Conservation (phyloP, 495 filamentous ascomycete species). For the Aspergillus asperescens region DNA sequence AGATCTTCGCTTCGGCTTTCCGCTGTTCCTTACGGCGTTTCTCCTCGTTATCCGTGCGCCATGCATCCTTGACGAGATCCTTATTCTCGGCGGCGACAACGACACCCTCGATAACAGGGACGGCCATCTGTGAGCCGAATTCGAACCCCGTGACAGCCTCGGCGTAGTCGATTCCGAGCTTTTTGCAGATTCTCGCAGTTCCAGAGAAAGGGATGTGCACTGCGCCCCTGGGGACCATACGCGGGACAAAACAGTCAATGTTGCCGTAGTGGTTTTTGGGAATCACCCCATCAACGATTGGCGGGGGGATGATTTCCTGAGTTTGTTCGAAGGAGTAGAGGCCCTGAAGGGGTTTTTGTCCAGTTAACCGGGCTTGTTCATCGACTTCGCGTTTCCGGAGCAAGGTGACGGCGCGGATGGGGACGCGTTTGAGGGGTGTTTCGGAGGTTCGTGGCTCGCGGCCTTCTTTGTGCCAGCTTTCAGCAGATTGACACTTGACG, state of each 20-base stretch:
- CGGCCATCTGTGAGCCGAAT: conserved; percentile 87
- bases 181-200: conserved; percentile 71
- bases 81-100: conserved; percentile 79
- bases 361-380: conserved; percentile 69
- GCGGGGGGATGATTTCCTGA: conserved; percentile 80
- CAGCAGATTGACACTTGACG: conserved; percentile 77
- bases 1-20: conserved; percentile 68
- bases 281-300: conserved; percentile 80
- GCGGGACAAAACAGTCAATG: conserved; percentile 90
- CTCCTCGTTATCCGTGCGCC: conserved; percentile 76
- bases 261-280: conserved; percentile 95
- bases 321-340: conserved; percentile 84
- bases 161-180: conserved; percentile 80
- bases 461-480: conserved; percentile 98
- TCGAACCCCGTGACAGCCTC: conserved; percentile 97
- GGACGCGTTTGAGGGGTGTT: conserved; percentile 76
- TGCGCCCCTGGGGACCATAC: conserved; percentile 84
- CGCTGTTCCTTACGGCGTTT: conserved; percentile 71
- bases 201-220: conserved; percentile 77
- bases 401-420: conserved; percentile 84
- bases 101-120: conserved; percentile 85
- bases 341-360: conserved; percentile 79
- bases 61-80: conserved; percentile 69
- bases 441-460: conserved; percentile 64
- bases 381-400: conserved; percentile 86